Percentiles rank a stretch among this genome's conserved stretches.
These are phyloP conservation scores for Solanum pinnatisectum DNA, from an alignment of 257 asterid species.

Conservation along the genomic window DNA sequence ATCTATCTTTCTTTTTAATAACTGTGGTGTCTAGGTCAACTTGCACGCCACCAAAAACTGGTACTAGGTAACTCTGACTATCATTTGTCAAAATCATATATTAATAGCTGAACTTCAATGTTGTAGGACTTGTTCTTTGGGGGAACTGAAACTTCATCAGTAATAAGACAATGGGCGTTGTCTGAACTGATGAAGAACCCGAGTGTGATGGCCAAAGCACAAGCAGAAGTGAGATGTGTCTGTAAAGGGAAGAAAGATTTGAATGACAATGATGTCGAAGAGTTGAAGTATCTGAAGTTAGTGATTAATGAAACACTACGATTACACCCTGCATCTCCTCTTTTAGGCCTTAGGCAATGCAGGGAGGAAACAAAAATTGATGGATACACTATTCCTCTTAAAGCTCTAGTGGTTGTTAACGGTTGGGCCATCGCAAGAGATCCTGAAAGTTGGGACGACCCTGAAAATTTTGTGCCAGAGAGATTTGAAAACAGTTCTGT, in stretches of 20 bases:
- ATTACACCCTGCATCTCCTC: slow-evolving; percentile 3
- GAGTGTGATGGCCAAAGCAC: not conserved
- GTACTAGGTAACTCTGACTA: no score
- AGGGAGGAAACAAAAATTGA: not conserved
- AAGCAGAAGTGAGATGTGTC: not conserved
- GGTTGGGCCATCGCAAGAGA: slow-evolving; percentile 14
- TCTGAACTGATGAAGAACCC: slow-evolving; percentile 11
- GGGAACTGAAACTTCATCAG: slow-evolving; percentile 6
- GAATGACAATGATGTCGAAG: not conserved
- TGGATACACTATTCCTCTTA: not conserved
- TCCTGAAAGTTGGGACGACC: slow-evolving; percentile 1
- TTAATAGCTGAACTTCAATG: not conserved
- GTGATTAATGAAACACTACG: slow-evolving; percentile 10
- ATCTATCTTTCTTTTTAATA: no score
- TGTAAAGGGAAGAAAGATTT: not conserved
- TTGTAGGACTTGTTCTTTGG: not conserved
- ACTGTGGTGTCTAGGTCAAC: no score
- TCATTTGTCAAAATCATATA: not conserved
- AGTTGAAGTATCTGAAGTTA: not conserved
- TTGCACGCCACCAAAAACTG: no score
- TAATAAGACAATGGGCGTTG: slow-evolving; percentile 4
- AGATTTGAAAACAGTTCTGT: slow-evolving; percentile 6
- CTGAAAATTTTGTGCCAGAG: slow-evolving; percentile 2
- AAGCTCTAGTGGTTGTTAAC: slow-evolving; percentile 1
- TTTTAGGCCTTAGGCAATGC: slow-evolving; percentile 3